Base-by-base conservation (phyloP, 75 land plant species). In the Sequoiadendron giganteum region DNA sequence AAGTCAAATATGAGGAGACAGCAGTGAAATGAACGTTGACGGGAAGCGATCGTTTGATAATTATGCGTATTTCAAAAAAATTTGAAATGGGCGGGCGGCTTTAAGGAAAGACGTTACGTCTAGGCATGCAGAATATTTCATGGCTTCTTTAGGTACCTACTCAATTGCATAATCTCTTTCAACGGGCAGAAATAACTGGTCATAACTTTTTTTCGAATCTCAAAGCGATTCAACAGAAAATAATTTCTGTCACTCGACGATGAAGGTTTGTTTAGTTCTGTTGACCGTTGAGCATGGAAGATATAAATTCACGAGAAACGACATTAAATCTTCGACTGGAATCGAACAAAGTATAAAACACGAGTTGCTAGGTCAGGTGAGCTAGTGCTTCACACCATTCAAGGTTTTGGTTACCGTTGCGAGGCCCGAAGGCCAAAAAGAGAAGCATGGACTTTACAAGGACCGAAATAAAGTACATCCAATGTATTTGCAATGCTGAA, bases 71-170 rank as follows among this genome's bases (percentile, higher is more conserved):
- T 82, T 82, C 84, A 82, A 82, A 82, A 39, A 32, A 32, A 18
- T 10, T 45, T 82, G 84, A 82, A 82, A 82, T 82, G 84, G 84
- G 84, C 84, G 84, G 84, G 84, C 52, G 34, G 48, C 52, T 82
- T 36, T 47, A 28, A 28, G 5, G 6, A 10, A 45, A 82, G 70
- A 65, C 70, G 70, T 28, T 45, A 10, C 11, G 34, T 45, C 10
- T 21, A 47, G 14, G 52, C 21, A 45, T 47, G 49, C 25, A 28
- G 30, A 82, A 28, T 25, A 43, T 81, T 21, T 43, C 25, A 40
- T 79, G 40, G 52, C 11, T 49, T 49, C 11, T 49, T 49, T 79
- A 40, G 38, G 16, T 6, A 8, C 39, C 42, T 78, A 19, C 47
- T 8, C 55, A 14, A 13, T 78, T 16, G 21, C 21, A 21, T 43